Evolutionary conservation across 2,329 filamentous ascomycete species (phyloP).

Genomic region (Xylaria sp.): DNA sequence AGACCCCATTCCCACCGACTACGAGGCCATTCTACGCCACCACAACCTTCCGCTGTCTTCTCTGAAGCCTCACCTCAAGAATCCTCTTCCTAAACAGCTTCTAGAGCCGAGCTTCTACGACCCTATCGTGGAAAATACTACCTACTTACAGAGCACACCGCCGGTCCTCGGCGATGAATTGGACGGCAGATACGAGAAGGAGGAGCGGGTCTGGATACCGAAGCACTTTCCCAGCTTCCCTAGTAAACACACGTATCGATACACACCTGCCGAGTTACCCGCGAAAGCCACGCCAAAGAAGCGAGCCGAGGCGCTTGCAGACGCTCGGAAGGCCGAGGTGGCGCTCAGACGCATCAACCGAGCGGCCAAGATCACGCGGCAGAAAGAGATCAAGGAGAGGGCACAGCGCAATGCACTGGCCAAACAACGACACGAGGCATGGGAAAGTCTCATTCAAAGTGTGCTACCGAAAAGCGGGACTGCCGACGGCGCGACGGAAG

Average conservation of each 20-base stretch:
- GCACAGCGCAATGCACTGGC: slow-evolving; percentile 64
- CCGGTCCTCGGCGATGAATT: slow-evolving; percentile 65
- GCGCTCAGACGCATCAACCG: slow-evolving; percentile 69
- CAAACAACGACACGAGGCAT: slow-evolving; percentile 67
- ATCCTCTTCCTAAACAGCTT: slow-evolving; percentile 58
- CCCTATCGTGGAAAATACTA: slow-evolving; percentile 53
- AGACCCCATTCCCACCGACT: slow-evolving; percentile 67
- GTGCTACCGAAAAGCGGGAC: slow-evolving; percentile 57
- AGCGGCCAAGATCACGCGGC: slow-evolving; percentile 71
- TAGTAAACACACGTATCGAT: slow-evolving; percentile 72
- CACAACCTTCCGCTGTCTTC: slow-evolving; percentile 64
- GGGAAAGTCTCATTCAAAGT: slow-evolving; percentile 70
- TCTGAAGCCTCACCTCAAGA: slow-evolving; percentile 67
- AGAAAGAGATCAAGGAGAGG: slow-evolving; percentile 70
- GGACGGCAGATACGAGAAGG: slow-evolving; percentile 68
- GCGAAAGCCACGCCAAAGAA: slow-evolving; percentile 65
- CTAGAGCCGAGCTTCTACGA: slow-evolving; percentile 55
- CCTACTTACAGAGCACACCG: slow-evolving; percentile 54
- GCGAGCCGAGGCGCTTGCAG: slow-evolving; percentile 67
- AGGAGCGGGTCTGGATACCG: slow-evolving; percentile 67
- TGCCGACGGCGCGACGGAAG: slow-evolving; percentile 58
- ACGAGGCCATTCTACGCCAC: slow-evolving; percentile 62
- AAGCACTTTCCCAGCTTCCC: slow-evolving; percentile 70
- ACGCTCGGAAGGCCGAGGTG: slow-evolving; percentile 71
- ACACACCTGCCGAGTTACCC: slow-evolving; percentile 60